A percentile compares a stretch with the other conserved stretches of the same genome.
phyloP scores from a whole-genome alignment of 805 yeast genomes.

The Starmerella tilneyi region DNA sequence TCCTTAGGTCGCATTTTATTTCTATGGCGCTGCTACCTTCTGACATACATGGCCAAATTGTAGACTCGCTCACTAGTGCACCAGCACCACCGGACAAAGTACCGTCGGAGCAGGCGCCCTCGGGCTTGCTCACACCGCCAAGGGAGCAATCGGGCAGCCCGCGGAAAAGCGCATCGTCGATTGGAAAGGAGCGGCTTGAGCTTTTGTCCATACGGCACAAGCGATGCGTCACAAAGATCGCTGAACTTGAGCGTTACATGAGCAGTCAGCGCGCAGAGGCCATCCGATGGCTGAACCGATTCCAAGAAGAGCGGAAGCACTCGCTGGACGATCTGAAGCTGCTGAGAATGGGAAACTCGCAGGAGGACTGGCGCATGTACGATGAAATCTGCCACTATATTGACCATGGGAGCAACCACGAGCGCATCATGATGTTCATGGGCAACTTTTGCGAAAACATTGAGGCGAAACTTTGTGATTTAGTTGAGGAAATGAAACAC shows the following conservation, averaged over 20 bases:
- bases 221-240: background rate
- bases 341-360: background rate
- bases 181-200: background rate
- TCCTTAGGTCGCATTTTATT: background rate
- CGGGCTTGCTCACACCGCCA: no score
- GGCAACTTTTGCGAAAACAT: background rate
- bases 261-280: background rate
- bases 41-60: background rate
- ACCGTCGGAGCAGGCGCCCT: background rate
- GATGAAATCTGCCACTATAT: background rate
- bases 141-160: no score
- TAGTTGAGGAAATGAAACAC: background rate
- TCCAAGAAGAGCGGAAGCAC: background rate
- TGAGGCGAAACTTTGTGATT: background rate
- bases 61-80: background rate
- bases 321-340: background rate
- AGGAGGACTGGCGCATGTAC: background rate
- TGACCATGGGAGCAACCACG: background rate
- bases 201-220: background rate
- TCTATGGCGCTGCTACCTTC: background rate
- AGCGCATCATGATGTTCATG: background rate
- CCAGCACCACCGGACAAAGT: background rate
- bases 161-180: no score
- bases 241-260: background rate
- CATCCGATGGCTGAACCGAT: background rate